A percentile compares a stretch with the other conserved stretches of the same genome.
Evolutionary conservation across 768 basidiomycete species (phyloP).

Genomic region (Sarcomyxa edulis): DNA sequence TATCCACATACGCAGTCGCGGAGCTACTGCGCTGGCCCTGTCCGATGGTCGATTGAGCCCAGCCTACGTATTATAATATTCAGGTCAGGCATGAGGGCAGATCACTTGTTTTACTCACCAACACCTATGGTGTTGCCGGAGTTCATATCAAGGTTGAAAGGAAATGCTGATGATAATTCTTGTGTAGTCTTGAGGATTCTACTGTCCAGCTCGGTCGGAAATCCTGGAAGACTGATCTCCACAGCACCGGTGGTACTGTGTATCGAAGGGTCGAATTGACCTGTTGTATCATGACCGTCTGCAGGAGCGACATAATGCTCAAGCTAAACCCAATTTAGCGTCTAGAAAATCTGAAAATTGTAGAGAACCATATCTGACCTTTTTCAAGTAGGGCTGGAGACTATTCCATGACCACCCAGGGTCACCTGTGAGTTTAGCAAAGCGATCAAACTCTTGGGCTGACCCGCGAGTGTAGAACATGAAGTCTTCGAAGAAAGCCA

Average conservation of each 20-base stretch:
- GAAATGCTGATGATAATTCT: constrained; percentile 17
- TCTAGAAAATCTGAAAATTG: not conserved
- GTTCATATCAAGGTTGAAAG: constrained; percentile 24
- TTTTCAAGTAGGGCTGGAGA: constrained; percentile 17
- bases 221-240: constrained; percentile 19
- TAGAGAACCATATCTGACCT: constrained; percentile 9
- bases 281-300: constrained; percentile 21
- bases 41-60: constrained; percentile 12
- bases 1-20: constrained; percentile 18
- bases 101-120: constrained; percentile 12
- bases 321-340: no score
- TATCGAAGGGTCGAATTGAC: constrained; percentile 20
- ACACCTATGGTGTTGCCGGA: constrained; percentile 24
- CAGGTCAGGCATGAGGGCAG: not conserved
- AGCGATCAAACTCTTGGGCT: constrained; percentile 20
- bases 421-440: constrained; percentile 17
- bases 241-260: constrained; percentile 21
- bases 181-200: constrained; percentile 16
- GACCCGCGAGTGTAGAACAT: constrained; percentile 21
- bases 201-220: constrained; percentile 12
- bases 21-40: constrained; percentile 15
- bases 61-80: no score
- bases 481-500: no score
- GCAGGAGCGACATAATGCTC: constrained; percentile 20
- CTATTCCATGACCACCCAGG: constrained; percentile 24